Base-by-base conservation (phyloP, 2,329 filamentous ascomycete species). In the Teratosphaeriaceae sp. region DNA sequence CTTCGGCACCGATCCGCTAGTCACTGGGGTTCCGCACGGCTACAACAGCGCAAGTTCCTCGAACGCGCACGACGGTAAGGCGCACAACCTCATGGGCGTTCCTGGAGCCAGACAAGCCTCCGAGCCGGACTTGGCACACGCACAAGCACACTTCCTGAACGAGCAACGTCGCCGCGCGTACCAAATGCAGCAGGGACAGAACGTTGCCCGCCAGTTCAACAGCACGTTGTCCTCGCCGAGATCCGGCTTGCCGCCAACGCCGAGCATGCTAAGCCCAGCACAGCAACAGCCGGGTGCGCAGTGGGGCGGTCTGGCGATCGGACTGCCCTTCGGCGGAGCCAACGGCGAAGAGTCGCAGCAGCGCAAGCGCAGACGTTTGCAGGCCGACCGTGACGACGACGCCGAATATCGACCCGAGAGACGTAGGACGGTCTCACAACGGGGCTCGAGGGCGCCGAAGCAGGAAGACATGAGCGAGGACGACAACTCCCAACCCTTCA, bases 371-470 rank as follows among this genome's bases (percentile, higher is more conserved):
- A 36, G 42, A 18, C 44, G 41, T 21, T 43, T 34, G 5, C 33
- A 29, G 3, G 31, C n/a, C 23, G 30, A 40, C 13, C 16, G 36
- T 26, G 40, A 40, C 22, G 41, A 47, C 3, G 40, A 35, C 2
- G 26, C 18, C 3, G 38, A 45, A 8, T 38, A 40, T 37, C 15
- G n/a, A 15, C 30, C 41, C 13, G 41, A 31, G 12, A 12, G 4
- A 20, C 35, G 20, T 24, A 34, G 34, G 26, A 40, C 23, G 9
- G 35, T 41, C 12, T 44, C 44, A 18, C 38, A 37, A 27, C 44
- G 47, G 33, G 47, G 47, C n/a, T 33, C 44, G 5, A 49, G 47
- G 27, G 44, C 42, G 1, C 44, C 44, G 11, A 49, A 49, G 21
- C 38, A 31, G 6, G 47, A 42, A 15, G 34, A 15, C 12, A 20